Base-by-base conservation (phyloP, 1,284 basidiomycete genomes). In the Pterulicium gracile region DNA sequence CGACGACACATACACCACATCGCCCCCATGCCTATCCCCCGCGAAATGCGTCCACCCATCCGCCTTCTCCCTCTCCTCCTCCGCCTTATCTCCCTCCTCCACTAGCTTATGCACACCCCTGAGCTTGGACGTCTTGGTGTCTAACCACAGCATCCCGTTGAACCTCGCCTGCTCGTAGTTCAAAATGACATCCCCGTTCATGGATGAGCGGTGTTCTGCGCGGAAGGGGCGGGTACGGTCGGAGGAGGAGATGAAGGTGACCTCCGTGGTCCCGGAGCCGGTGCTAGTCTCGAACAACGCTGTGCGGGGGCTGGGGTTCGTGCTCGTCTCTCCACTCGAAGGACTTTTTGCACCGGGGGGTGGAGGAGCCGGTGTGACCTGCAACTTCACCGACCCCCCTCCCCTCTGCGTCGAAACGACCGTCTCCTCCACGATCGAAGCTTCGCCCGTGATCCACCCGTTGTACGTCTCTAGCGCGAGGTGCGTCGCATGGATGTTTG, bases 391-490 rank as follows among this genome's bases (percentile, higher is more conserved):
- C 59, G 3, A 50, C 42, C 14, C 63, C 58, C 72, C 65, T n/a
- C 75, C 74, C 24, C 67, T 65, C 58, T 73, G 70, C 1, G 75
- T 78, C 13, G 55, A 59, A 49, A 80, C 60, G 14, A 54, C 55
- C 3, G 72, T 66, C 48, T 56, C 58, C 23, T 69, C 61, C 19
- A 64, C 61, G 51, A 77, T 58, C 14, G 70, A 60, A 36, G 71
- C 66, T 43, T 74, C 69, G 18, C 78, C 77, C n/a, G 75, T 72
- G 46, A 79, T 67, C 70, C 73, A 79, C n/a, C 77, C 77, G 41
- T 69, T 61, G 51, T 56, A 66, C 3, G 75, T 58, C 51, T 73
- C 69, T 21, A 78, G 56, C n/a, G 54, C 47, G 47, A 72, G 50
- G n/a, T 59, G 50, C 19, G 63, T 58, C 2, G 71, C 63, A 19